Evolutionary conservation across 129 eudicot genomes (phyloP), one percentile per base, ranked within the genome.

Genomic region (carrot (Daucus carota)): DNA sequence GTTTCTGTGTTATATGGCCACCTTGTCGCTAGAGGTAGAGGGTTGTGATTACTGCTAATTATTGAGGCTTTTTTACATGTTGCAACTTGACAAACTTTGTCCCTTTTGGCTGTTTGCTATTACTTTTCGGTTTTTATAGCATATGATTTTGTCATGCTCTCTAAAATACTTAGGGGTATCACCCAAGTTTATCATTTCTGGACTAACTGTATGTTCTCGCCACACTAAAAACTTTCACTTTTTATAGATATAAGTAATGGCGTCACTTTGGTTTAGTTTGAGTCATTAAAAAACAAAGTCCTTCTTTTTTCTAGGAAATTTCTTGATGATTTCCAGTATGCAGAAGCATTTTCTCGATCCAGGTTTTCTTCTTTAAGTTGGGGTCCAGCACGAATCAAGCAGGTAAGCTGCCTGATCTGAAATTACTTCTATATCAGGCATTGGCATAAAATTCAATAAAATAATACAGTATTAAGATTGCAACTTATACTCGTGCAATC

Each of bases 371-470:
- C 96, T 73, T 87, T 88, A 76, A 89, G 87, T 80, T 94, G 98
- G 98, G 98, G 98, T 63, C 97, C 98, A 74, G 84, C 80, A 76
- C 88, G 96, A 80, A 94, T 94, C 82, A 86, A 86, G 52, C 96
- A 87, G 82, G 97, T 93, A 87, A 88, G 85, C 62, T 48, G 34
- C 54, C 75, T 73, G 80, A 50, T 65, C 60, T 73, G 46, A 46
- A 57, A 72, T 62, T 42, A 26, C 70, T 59, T 81, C 34, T 44
- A 74, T 43, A n/a, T 18, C 22, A 28, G 38, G 38, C 57, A 72
- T 42, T 24, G 14, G 22, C 10, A 16, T 8, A 44, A 42, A 14
- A 42, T 46, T 43, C 22, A 45, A 45, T 16, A 43, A 73, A 18
- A 73, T 32, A 22, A 48, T 33, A 46, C 17, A 73, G 59, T 29